Conservation (phyloP, 352 stramenopile species). For the Phytophthora fragariae region DNA sequence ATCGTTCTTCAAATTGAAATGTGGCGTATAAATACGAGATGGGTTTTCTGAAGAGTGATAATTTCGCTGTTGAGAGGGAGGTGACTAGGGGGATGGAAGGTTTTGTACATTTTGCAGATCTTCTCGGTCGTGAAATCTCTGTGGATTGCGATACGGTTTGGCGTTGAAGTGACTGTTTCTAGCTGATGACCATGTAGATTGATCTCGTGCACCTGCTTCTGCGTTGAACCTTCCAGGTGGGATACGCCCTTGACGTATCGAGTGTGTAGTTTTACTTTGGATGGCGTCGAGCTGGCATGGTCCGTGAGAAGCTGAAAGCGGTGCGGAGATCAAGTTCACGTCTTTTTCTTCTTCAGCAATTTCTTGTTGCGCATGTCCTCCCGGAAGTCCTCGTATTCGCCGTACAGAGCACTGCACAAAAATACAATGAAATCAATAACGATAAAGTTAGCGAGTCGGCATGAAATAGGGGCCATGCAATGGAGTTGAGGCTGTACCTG, state of each 20-base stretch:
- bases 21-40: constrained; percentile 8
- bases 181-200: not conserved
- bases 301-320: not conserved
- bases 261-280: constrained; percentile 13
- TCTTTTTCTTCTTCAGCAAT: constrained; percentile 79
- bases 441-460: not conserved
- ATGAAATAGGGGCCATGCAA: not conserved
- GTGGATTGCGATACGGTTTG: not conserved
- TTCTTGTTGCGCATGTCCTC: constrained; percentile 90
- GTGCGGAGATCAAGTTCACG: constrained; percentile 51
- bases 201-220: too few species aligned
- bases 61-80: not conserved
- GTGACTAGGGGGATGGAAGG: not conserved
- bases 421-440: not conserved
- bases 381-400: constrained; percentile 85
- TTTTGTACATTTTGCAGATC: not conserved
- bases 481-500: constrained; percentile 45
- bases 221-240: not conserved
- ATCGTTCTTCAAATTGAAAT: constrained; percentile 27
- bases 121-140: not conserved
- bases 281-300: not conserved
- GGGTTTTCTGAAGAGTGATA: not conserved
- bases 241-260: constrained; percentile 10
- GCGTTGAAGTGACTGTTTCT: constrained; percentile 1
- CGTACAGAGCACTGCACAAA: constrained; percentile 62